phyloP scores from a whole-genome alignment of 768 basidiomycete species.

The Suillus spraguei region DNA sequence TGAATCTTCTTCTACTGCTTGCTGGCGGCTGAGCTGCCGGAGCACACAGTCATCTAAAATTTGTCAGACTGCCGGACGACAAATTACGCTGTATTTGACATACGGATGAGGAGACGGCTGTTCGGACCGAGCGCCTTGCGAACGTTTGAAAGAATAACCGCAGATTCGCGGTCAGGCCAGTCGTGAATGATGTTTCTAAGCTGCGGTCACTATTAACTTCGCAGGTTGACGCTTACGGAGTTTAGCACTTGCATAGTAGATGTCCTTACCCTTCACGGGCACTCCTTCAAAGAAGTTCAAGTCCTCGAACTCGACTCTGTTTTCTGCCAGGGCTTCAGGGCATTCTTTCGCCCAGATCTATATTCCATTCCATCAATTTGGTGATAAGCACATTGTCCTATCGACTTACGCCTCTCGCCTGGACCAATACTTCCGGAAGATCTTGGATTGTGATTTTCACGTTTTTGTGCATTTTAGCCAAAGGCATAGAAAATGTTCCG shows the following conservation, averaged over 20 bases:
- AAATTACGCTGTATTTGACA: constrained; percentile 7
- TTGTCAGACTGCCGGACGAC: neutral
- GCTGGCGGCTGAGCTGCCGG: too few relatives aligned
- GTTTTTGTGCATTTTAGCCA: constrained; percentile 29
- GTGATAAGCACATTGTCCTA: neutral
- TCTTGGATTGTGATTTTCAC: constrained; percentile 36
- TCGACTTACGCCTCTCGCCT: constrained; percentile 19
- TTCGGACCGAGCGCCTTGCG: constrained; percentile 17
- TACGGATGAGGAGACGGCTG: constrained; percentile 36
- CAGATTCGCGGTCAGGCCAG: constrained; percentile 16
- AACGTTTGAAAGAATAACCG: too few relatives aligned
- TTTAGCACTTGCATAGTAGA: constrained; percentile 37
- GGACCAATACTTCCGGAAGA: constrained; percentile 25
- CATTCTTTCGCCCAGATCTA: constrained; percentile 28
- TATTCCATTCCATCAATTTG: neutral
- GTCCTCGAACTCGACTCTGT: constrained; percentile 27
- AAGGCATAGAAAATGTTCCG: constrained; percentile 32
- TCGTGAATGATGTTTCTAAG: constrained; percentile 31
- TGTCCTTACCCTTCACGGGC: constrained; percentile 27
- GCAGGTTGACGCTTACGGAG: neutral
- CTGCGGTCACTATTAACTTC: constrained; percentile 12
- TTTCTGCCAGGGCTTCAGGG: constrained; percentile 26
- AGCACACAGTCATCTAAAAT: constrained; percentile 28
- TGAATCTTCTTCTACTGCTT: constrained; percentile 17
- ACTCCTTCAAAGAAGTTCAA: constrained; percentile 33